Percentiles rank a stretch among this genome's conserved stretches.
Evolutionary conservation across 129 eudicot species (phyloP).

Genomic region (Lonicera japonica): DNA sequence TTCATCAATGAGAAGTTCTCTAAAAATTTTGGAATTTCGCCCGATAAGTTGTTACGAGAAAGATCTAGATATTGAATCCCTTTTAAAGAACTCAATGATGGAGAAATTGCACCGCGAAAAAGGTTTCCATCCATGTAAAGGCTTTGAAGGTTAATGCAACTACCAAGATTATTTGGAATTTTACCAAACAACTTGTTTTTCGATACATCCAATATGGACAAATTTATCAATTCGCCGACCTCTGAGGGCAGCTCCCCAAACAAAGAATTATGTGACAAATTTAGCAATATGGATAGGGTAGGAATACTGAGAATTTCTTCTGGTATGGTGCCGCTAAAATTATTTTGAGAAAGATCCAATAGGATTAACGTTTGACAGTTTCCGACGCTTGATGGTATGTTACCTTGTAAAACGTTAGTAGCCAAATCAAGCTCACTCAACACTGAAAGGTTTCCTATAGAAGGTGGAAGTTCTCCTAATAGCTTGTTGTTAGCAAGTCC

Average conservation of each 20-base stretch:
- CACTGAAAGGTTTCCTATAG: background rate
- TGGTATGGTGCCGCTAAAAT: slow-evolving; percentile 2
- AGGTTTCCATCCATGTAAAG: slow-evolving; percentile 5
- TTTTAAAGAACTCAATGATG: slow-evolving; percentile 1
- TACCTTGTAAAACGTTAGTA: background rate
- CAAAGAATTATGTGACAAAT: background rate
- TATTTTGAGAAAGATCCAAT: slow-evolving; percentile 3
- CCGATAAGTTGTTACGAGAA: background rate
- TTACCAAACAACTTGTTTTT: slow-evolving; percentile 1
- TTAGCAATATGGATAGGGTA: background rate
- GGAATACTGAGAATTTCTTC: background rate
- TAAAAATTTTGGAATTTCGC: background rate
- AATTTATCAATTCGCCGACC: background rate
- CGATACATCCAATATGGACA: background rate
- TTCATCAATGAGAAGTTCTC: background rate
- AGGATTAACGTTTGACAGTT: background rate
- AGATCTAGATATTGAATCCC: too few relatives aligned
- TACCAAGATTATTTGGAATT: slow-evolving; percentile 6
- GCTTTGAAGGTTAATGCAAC: background rate
- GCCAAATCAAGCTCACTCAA: background rate
- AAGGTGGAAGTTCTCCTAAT: background rate
- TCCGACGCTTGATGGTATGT: background rate
- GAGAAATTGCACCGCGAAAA: background rate
- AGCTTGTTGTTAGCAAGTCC: background rate
- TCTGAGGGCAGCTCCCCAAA: background rate